Evolutionary conservation across 257 asterid genomes (phyloP), one percentile per base, ranked within the genome.

Genomic region (Gardenia jasminoides): DNA sequence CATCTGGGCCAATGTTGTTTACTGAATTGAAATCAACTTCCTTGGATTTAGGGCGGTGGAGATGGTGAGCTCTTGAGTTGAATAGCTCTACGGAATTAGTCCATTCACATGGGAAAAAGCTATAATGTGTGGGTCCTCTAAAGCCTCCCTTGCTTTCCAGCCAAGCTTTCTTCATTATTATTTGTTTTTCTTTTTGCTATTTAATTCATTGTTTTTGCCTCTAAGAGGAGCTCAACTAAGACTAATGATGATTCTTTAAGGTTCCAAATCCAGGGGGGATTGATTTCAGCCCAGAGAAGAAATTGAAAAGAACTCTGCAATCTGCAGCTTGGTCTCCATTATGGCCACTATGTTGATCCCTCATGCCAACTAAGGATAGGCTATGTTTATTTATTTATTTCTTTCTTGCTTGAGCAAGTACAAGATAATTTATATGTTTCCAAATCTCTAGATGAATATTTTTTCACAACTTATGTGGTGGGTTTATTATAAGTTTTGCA

Each of bases 61-160:
- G 70, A 43, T 74, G 61, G 70, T 75, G 82, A 66, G 78, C 41
- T 61, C 86, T 85, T 73, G 83, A 36, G 81, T 83, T 82, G 84
- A 81, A 69, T n/a, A 28, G 74, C 83, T 81, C 47, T 80, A 78
- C 36, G 65, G 69, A 82, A 84, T 58, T 69, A 62, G 89, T 80
- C 89, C 79, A 71, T 84, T 87, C 90, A 90, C 88, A 86, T 90
- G 90, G 82, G 81, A 76, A 79, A 71, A 88, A 81, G 80, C 85
- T 33, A 68, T 72, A 36, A 33, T 80, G 54, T 74, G 87, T 87
- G 79, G 94, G 75, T 87, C 88, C 72, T 78, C 43, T 75, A 70
- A 71, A 36, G 78, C 77, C 58, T 78, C 83, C 75, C 82, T 85
- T 86, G 89, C 89, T 87, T 88, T 86, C 88, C 90, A 83, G 78